Conservation (phyloP, 2,329 filamentous ascomycete species). For the Mycosphaerelloides madeirae region DNA sequence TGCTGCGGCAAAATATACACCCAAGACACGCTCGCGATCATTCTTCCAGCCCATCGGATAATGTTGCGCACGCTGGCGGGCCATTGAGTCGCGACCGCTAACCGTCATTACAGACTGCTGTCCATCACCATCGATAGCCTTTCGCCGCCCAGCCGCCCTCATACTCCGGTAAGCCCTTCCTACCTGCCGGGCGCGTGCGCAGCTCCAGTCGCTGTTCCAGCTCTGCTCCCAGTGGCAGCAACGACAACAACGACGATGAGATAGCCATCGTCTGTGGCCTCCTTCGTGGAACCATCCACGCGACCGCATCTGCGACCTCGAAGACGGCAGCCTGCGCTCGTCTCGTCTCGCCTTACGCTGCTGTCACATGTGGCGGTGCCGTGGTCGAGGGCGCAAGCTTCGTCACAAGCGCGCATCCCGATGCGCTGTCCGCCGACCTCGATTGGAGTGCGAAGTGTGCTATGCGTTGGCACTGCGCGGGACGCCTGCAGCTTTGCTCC, state of each 20-base stretch:
- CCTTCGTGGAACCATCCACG: slow-evolving; percentile 6
- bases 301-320: slow-evolving; percentile 3
- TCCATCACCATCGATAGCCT: background rate
- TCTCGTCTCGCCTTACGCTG: slow-evolving; percentile 2
- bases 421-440: slow-evolving; percentile 22
- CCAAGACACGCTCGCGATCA: too few species aligned
- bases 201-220: background rate
- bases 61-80: background rate
- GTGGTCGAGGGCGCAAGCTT: slow-evolving; percentile 7
- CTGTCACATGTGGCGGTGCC: slow-evolving; percentile 23
- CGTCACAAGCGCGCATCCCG: slow-evolving; percentile 16
- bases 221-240: background rate
- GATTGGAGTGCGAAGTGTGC: slow-evolving; percentile 21
- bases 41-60: background rate
- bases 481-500: slow-evolving; percentile 20
- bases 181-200: background rate
- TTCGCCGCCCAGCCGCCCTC: background rate
- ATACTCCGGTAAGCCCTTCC: background rate
- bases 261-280: background rate
- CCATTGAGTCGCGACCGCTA: background rate
- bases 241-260: background rate
- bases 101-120: background rate
- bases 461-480: slow-evolving; percentile 25
- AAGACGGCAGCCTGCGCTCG: slow-evolving; percentile 2
- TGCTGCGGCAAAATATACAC: too few species aligned